Base-by-base conservation (phyloP, 2,329 filamentous ascomycete species). In the Pseudohalonectria lignicola region DNA sequence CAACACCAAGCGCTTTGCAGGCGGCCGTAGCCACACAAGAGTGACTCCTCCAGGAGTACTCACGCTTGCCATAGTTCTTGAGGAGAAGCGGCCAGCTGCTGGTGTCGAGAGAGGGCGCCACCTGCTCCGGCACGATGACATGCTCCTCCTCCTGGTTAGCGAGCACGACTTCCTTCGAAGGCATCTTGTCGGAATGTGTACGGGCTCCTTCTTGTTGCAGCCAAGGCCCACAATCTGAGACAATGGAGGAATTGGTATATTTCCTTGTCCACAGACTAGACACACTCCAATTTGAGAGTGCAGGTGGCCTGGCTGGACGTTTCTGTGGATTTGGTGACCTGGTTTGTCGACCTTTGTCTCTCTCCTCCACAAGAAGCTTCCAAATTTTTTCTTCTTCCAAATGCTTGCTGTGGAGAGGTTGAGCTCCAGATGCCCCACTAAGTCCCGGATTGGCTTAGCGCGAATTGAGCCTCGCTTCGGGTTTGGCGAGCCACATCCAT, bases 51-150 rank as follows among this genome's bases (percentile, higher is more conserved):
- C n/a, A n/a, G n/a, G n/a, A n/a, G n/a, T n/a, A 71, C 82, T 59
- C 74, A 92, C 86, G 71, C 59, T 88, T 85, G 63, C 87, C 84
- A 67, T 93, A 96, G 69, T 95, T 94, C 71, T 94, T 94, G 56
- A 96, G 74, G 53, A 96, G 74, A 54, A 96, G 71, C 53, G 92
- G 92, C 86, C 87, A 95, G 60, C 79, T 75, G 69, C 82, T 88
- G 51, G 86, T 93, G 64, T 93, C 81, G 53, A 93, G 71, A 43
- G 77, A 68, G 49, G 87, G 84, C 53, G 81, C 78, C 49, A 75
- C 69, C 53, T 83, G 79, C 71, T 93, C 80, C 40, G 92, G 92
- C 78, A 95, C 94, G 70, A 98, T 95, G 61, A 75, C 74, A 61
- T 85, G 86, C 54, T 90, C 82, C 53, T 76, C 74, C 8, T 32